A percentile compares a stretch with the other conserved stretches of the same genome.
Evolutionary conservation across 1,139 yeast genomes (phyloP).

Genomic region (Pichia sp.): DNA sequence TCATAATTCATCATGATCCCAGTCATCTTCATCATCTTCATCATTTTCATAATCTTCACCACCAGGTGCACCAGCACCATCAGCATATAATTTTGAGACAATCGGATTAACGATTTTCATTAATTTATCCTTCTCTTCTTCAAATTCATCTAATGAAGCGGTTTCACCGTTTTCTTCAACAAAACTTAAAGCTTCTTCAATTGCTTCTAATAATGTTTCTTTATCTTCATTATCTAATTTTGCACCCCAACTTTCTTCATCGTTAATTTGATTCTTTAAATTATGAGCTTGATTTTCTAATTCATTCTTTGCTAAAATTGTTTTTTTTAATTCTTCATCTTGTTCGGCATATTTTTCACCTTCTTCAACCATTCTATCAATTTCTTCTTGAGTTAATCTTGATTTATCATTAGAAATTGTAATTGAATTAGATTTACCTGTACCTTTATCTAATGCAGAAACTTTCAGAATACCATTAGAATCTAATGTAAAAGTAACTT

Average conservation of each 20-base stretch:
- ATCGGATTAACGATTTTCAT: slow-evolving; percentile 85
- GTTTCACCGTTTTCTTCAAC: slow-evolving; percentile 77
- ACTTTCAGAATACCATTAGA: slow-evolving; percentile 95
- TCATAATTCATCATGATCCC: slow-evolving; percentile 33
- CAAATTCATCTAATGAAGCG: slow-evolving; percentile 89
- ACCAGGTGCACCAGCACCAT: slow-evolving; percentile 41
- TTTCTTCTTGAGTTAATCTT: slow-evolving; percentile 72
- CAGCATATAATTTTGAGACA: slow-evolving; percentile 81
- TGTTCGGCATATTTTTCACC: slow-evolving; percentile 58
- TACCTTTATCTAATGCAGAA: slow-evolving; percentile 90
- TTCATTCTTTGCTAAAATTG: slow-evolving; percentile 68
- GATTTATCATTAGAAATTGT: slow-evolving; percentile 97
- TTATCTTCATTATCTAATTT: slow-evolving; percentile 87
- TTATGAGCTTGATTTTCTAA: slow-evolving; percentile 86
- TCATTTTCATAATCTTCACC: slow-evolving; percentile 26
- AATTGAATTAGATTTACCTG: slow-evolving; percentile 91
- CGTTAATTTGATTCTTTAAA: slow-evolving; percentile 48
- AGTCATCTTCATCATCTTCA: slow-evolving; percentile 29
- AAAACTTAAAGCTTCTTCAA: slow-evolving; percentile 84
- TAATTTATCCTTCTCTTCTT: slow-evolving; percentile 86
- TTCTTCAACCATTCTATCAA: slow-evolving; percentile 60
- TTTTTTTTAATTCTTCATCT: slow-evolving; percentile 51
- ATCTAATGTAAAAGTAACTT: slow-evolving; percentile 89
- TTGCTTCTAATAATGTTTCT: slow-evolving; percentile 82
- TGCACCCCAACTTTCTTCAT: slow-evolving; percentile 30